phyloP scores from a whole-genome alignment of 495 filamentous ascomycete genomes.

The Lindgomyces ingoldianus region DNA sequence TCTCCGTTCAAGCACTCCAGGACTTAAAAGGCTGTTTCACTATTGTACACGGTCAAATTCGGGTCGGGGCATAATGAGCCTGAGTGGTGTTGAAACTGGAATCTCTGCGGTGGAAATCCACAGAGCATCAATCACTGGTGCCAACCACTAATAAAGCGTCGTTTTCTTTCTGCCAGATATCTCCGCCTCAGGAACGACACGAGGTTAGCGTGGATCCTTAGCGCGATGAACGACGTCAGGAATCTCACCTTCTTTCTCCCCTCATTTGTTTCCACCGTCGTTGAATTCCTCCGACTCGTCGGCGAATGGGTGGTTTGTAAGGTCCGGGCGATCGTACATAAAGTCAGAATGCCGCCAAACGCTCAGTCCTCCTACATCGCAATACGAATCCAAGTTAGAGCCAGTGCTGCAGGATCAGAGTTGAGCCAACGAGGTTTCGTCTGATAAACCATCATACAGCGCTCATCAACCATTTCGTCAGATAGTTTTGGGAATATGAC shows the following conservation, averaged over 20 bases:
- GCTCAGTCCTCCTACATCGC: neutral
- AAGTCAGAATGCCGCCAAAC: neutral
- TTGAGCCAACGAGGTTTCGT: neutral
- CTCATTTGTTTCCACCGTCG: neutral
- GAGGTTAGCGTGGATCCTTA: conserved; percentile 34
- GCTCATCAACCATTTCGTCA: neutral
- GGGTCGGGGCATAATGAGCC: too few species aligned
- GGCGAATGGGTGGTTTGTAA: too few species aligned
- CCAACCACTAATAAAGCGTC: too few species aligned
- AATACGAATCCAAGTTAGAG: conserved; percentile 22
- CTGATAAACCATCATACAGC: neutral
- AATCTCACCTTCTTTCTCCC: neutral
- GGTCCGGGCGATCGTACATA: neutral
- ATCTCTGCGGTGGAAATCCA: too few species aligned
- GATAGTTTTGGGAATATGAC: too few species aligned
- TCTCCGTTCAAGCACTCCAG: too few species aligned
- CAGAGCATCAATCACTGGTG: too few species aligned
- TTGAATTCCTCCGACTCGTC: neutral
- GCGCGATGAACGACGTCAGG: neutral
- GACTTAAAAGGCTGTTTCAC: too few species aligned
- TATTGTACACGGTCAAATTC: too few species aligned
- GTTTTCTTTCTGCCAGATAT: too few species aligned
- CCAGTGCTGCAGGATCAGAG: neutral
- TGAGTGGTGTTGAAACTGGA: too few species aligned
- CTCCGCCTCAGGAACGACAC: conserved; percentile 34